Evolutionary conservation across 2,329 filamentous ascomycete genomes (phyloP), one percentile per base, ranked within the genome.

Genomic region (Venturia aucupariae): DNA sequence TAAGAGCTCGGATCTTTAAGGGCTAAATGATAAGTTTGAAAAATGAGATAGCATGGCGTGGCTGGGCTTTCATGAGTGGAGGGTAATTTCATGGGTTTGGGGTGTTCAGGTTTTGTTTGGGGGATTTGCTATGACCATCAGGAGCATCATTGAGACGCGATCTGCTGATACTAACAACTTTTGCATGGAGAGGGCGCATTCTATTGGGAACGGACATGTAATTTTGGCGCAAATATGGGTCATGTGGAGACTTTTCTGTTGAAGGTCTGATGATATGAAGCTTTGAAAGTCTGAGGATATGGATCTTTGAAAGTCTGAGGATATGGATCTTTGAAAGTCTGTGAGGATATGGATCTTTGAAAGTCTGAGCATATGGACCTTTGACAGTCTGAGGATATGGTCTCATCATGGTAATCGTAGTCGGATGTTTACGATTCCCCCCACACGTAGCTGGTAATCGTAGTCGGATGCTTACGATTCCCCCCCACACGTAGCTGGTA

Each of bases 1-100:
- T 4, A 69, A 70, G 65, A 74, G 72, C 61, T 71, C 71, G n/a
- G 73, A 75, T 27, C 63, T 63, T 15, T 63, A 32, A 57, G 13
- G 51, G 4, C 15, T 57, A 17, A n/a, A 32, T 57, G 3, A 8
- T 38, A 38, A 6, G 3, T 57, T 8, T 13, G 5, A 35, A 35
- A 35, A 35, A n/a, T 19, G 27, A 15, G n/a, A 13, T 51, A 4
- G 7, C 22, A 51, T 13, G 46, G 13, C 7, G 22, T 24, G 22
- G 10, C 10, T 27, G 22, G 22, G 17, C 22, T 27, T 57, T n/a
- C 51, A 35, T 24, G 13, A 5, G 15, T 51, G 46, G 51, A 19
- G 5, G 5, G 51, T 15, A 10, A 35, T 17, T 41, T 41, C 39
- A 32, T 57, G 11, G 35, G 35, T 57, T 35, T 15, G 27, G 27